Evolutionary conservation across 1,139 yeast genomes (phyloP), one percentile per base, ranked within the genome.

Genomic region (Yamadazyma blattariae): DNA sequence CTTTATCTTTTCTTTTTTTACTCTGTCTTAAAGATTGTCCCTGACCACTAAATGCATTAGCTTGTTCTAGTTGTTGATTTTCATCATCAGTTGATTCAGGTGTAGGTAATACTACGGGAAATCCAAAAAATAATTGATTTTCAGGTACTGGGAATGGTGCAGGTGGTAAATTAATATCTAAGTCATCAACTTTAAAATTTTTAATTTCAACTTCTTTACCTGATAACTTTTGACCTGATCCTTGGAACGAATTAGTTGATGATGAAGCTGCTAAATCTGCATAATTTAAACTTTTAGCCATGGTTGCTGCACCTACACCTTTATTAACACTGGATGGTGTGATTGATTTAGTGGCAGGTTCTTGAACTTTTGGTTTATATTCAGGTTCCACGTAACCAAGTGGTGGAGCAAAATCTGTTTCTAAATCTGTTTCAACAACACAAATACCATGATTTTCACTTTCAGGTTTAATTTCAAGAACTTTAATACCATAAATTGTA

Each of bases 371-470:
- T 7, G 73, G 74, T 32, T 54, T 62, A 45, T 79, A 79, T 47
- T 79, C 84, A 1, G 95, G 95, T 54, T 92, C 98, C 20, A 87
- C 96, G 53, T 94, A 94, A 0, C 99, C 99, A 5, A 92, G 96
- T 0, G 98, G 99, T 4, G 98, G 96, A 2, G 97, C 98, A 66
- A 94, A 94, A 55, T 94, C 99, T 0, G 97, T 95, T 42, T 87
- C 95, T 45, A 94, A 72, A 65, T 94, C 98, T 0, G 98, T 94
- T 55, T 94, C 99, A 22, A 94, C 89, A 15, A 92, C 97, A 68
- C 97, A 92, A 14, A 92, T 82, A 42, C 95, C 85, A 27, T 74
- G 65, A 30, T 60, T 59, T 9, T 23, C 15, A 6, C 80, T 68
- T 33, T 83, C 88, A 0, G 99, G 99, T 49, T 87, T 87, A 20